Percentiles rank a stretch among this genome's conserved stretches.
phyloP scores from a whole-genome alignment of 371 early-diverging fungal genomes.

The Apophysomyces variabilis region DNA sequence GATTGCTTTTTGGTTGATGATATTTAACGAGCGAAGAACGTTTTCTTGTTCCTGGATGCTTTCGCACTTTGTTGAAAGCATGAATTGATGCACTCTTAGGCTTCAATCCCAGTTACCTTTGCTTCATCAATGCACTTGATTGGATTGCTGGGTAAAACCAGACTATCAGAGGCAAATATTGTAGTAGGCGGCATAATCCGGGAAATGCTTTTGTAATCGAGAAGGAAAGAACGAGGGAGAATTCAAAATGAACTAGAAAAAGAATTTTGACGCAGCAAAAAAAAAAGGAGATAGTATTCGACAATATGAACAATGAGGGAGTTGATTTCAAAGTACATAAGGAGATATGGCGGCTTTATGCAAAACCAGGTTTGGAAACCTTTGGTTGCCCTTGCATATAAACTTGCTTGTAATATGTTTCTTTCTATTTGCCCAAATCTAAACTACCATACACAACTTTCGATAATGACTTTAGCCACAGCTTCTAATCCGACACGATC shows the following conservation, averaged over 20 bases:
- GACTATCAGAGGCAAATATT: slow-evolving; percentile 4
- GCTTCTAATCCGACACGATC: slow-evolving; percentile 76
- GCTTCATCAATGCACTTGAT: slow-evolving; percentile 6
- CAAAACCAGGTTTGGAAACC: slow-evolving; percentile 9
- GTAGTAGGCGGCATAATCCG: slow-evolving; percentile 6
- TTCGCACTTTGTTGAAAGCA: neutral
- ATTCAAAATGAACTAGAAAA: slow-evolving; percentile 9
- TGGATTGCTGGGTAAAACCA: neutral
- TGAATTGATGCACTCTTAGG: neutral
- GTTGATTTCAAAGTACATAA: slow-evolving; percentile 11
- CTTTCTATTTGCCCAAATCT: slow-evolving; percentile 8
- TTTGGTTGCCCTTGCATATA: slow-evolving; percentile 7
- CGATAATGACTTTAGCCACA: slow-evolving; percentile 66
- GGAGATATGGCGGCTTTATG: slow-evolving; percentile 10
- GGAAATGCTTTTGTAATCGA: slow-evolving; percentile 7
- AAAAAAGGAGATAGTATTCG: slow-evolving; percentile 1
- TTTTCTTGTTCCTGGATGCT: slow-evolving; percentile 1
- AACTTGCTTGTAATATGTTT: neutral
- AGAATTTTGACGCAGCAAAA: slow-evolving; percentile 8
- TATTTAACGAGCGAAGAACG: neutral
- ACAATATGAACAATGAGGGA: slow-evolving; percentile 10
- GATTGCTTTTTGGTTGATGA: neutral
- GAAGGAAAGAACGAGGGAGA: slow-evolving; percentile 9
- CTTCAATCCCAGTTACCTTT: neutral
- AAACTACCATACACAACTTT: slow-evolving; percentile 63